Conservation (phyloP, 169 alveolate genomes). For the Eimeria praecox region DNA sequence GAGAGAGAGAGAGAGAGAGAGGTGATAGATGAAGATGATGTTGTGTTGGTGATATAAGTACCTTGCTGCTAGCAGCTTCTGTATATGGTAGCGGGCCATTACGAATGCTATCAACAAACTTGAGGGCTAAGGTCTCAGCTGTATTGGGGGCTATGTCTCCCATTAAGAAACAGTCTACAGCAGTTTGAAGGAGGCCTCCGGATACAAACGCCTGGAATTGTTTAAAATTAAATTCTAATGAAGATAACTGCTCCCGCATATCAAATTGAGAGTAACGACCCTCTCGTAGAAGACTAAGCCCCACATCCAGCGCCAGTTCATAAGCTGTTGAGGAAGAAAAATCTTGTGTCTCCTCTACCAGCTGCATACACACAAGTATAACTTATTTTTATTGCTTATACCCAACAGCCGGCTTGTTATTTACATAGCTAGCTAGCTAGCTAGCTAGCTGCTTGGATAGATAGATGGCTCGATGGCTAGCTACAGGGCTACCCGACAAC, state of each 20-base stretch:
- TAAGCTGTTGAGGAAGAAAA: conserved; percentile 51
- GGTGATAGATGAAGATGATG: no score
- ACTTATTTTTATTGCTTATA: background rate
- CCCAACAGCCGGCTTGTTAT: background rate
- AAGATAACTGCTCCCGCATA: conserved; percentile 14
- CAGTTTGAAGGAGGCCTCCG: background rate
- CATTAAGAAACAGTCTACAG: conserved; percentile 79
- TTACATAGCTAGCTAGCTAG: background rate
- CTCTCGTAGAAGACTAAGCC: conserved; percentile 36
- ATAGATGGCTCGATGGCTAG: background rate
- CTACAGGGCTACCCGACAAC: no score
- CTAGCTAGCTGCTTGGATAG: conserved; percentile 17
- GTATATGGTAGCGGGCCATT: conserved; percentile 29
- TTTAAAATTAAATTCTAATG: background rate
- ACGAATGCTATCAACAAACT: conserved; percentile 15
- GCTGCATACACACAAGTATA: conserved; percentile 18
- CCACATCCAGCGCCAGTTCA: conserved; percentile 77
- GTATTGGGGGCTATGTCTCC: conserved; percentile 63
- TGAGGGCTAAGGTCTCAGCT: conserved; percentile 60
- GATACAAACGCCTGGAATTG: background rate
- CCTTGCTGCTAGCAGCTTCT: conserved; percentile 79
- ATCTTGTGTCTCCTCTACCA: conserved; percentile 38
- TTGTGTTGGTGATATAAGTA: background rate
- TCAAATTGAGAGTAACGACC: conserved; percentile 59
- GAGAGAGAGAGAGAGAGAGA: no score